Evolutionary conservation across 148 eudicot genomes (phyloP), one percentile per base, ranked within the genome.

Genomic region (Diospyros kaki): DNA sequence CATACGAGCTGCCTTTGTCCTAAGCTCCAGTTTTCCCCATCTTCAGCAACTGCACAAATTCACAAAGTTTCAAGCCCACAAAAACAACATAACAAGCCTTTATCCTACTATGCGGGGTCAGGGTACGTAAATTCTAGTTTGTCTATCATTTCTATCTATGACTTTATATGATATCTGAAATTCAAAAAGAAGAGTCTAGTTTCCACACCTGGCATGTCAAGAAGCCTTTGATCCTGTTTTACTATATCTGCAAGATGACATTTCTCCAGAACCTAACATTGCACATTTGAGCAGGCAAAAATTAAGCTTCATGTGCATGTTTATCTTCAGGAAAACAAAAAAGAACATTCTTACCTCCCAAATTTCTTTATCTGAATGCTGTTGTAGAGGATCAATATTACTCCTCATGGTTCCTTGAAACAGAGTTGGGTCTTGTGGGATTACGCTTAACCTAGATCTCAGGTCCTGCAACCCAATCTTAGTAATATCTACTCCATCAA

Each of bases 1-100:
- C 97, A 94, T 44, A 94, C 91, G 44, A 94, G 87, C 79, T 94
- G 98, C 77, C 96, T 86, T 82, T 94, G 98, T 44, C 97, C 97
- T 12, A 94, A 85, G 68, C 98, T 94, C 98, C 96, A 94, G 68
- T 91, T 93, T 78, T 85, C 98, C 15, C 98, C 98, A 72, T 91
- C 97, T 89, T 91, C 96, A 8, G 94, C 86, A 58, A 93, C 98
- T 93, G 89, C 44, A 14, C 55, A 64, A 45, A 65, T 82, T 77
- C 58, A 28, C 62, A 55, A 61, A 43, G 41, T 71, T 66, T 53
- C 28, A 28, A 28, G 0, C 28, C 28, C 28, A 28, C 28, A 28
- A 28, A 28, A 28, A 28, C 28, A 28, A 28, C 28, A 28, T 28
- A 28, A 28, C 28, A 28, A 28, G 28, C 28, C 28, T 28, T 28